Base-by-base conservation (phyloP, 257 asterid genomes). In the Petrea volubilis region DNA sequence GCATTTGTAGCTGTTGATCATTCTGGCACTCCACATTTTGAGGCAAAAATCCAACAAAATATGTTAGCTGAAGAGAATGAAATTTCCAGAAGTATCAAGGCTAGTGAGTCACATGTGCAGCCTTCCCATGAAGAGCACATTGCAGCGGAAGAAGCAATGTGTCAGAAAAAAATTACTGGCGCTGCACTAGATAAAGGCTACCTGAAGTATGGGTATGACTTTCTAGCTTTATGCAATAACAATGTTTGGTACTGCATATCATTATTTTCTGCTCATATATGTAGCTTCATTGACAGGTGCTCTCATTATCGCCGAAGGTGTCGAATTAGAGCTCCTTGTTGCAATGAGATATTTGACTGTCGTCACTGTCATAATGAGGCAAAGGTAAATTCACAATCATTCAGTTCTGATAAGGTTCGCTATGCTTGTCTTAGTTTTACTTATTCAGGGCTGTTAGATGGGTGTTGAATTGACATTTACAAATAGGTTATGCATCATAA, bases 281-380 rank as follows among this genome's bases (percentile, higher is more conserved):
- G 29, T 17, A n/a, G 17, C 61, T 56, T 77, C 61, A 18, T 75
- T 67, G 68, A 24, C 80, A 92, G 98, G 69, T 92, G 97, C 81
- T 59, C 90, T 51, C 98, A 92, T 72, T 92, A 90, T 69, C 95
- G 88, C 7, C 88, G 97, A 55, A 84, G 97, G 81, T 92, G 98
- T 75, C 89, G 80, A 58, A 85, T 92, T 50, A 82, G 87, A 79
- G 91, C 98, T 69, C 98, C 98, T 15, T 90, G 97, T 66, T 90
- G 98, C 86, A 71, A 85, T 75, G 96, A 88, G 74, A 67, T 90
- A 70, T 92, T 88, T 74, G 84, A 81, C 72, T 92, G 98, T 61
- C 94, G 96, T 52, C 97, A 92, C 81, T 92, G 98, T 77, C 98
- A 92, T 82, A 90, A 92, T n/a, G 97, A 92, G 47, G 90, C 88